These are phyloP conservation scores for Haplosporangium sp. DNA, from an alignment of 371 early-diverging fungal species.

Conservation along the genomic window DNA sequence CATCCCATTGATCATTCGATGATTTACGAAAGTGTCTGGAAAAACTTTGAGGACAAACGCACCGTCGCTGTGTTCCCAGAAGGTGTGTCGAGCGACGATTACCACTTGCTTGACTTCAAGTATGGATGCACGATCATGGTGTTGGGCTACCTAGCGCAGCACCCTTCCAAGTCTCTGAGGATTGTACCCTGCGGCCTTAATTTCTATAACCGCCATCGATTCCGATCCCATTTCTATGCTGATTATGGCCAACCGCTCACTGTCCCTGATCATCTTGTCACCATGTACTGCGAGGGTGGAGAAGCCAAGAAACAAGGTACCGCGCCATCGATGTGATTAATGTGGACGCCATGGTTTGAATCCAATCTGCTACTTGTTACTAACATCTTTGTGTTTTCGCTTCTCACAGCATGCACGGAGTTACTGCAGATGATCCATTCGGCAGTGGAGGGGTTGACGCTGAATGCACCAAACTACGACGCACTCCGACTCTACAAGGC, in stretches of 20 bases:
- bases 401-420: constrained; percentile 42
- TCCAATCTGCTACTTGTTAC: background rate
- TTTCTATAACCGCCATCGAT: constrained; percentile 58
- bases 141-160: constrained; percentile 54
- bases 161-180: constrained; percentile 46
- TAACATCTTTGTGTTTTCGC: background rate
- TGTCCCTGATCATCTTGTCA: constrained; percentile 41
- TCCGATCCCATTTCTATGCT: constrained; percentile 56
- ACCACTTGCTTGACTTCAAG: constrained; percentile 55
- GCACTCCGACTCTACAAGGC: constrained; percentile 47
- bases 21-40: constrained; percentile 55
- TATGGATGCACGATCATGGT: constrained; percentile 60
- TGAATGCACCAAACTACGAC: constrained; percentile 53
- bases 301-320: constrained; percentile 55
- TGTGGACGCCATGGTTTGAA: background rate
- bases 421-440: constrained; percentile 41
- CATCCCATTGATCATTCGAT: constrained; percentile 52
- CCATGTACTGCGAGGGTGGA: constrained; percentile 53
- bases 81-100: constrained; percentile 56
- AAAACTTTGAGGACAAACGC: constrained; percentile 49
- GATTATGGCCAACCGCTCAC: constrained; percentile 51
- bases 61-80: constrained; percentile 58
- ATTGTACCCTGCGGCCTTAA: constrained; percentile 57
- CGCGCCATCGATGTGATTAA: background rate
- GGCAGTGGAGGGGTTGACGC: constrained; percentile 41